These are phyloP conservation scores for Thermoascus crustaceus DNA, from an alignment of 2,329 filamentous ascomycete genomes.

Conservation along the genomic window DNA sequence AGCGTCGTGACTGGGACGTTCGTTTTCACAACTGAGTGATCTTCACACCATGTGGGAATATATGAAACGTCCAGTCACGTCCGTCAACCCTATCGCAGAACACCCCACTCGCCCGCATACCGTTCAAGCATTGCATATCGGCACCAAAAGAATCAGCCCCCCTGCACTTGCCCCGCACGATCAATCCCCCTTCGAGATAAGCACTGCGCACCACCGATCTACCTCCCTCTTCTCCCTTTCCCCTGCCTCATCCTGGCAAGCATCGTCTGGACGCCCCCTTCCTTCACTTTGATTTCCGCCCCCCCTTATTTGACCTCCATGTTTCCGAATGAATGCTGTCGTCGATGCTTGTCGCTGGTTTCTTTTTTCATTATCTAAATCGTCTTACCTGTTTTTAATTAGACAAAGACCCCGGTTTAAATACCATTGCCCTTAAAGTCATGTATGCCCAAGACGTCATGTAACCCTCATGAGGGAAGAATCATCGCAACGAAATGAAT, in stretches of 20 bases:
- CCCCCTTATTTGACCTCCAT: conserved; percentile 3
- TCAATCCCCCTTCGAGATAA: conserved; percentile 4
- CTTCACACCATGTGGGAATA: conserved; percentile 1
- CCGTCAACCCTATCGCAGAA: conserved; percentile 1
- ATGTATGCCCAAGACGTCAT: conserved; percentile 37
- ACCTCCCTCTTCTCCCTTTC: conserved; percentile 15
- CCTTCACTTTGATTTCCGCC: conserved; percentile 7
- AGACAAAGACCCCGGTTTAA: conserved; percentile 25
- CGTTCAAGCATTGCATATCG: conserved; percentile 6
- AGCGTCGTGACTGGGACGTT: conserved; percentile 9
- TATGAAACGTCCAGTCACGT: conserved; percentile 3
- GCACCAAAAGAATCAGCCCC: conserved; percentile 1
- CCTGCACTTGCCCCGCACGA: conserved; percentile 4
- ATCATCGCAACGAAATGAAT: conserved; percentile 24
- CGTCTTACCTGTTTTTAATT: conserved; percentile 23
- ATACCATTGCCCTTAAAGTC: conserved; percentile 25
- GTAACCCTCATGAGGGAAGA: conserved; percentile 29
- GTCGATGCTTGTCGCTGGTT: conserved; percentile 3
- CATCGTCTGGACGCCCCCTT: conserved; percentile 4
- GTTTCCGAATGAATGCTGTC: conserved; percentile 7
- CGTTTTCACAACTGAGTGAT: conserved; percentile 3
- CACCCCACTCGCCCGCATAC: neutral
- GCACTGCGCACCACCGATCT: neutral
- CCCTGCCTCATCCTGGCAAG: conserved; percentile 6
- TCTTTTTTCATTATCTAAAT: conserved; percentile 12